Evolutionary conservation across 371 early-diverging fungal genomes (phyloP).

Genomic region (Capillidium rhysosporum): DNA sequence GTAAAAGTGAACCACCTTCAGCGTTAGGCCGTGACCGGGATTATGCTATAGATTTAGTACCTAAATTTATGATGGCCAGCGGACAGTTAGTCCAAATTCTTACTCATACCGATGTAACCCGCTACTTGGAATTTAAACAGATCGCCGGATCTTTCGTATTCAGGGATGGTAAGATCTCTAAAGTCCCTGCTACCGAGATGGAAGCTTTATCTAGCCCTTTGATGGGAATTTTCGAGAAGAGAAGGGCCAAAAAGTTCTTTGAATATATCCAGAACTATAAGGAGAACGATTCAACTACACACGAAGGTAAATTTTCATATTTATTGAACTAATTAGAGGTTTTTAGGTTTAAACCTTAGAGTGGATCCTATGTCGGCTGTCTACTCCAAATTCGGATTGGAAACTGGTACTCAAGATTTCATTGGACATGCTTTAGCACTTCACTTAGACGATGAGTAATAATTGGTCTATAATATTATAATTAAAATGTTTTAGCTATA

Average conservation of each 20-base stretch:
- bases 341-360: constrained; percentile 37
- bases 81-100: constrained; percentile 75
- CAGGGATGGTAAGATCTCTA: constrained; percentile 71
- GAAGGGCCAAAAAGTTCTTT: constrained; percentile 88
- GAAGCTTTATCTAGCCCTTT: constrained; percentile 79
- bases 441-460: constrained; percentile 65
- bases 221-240: constrained; percentile 93
- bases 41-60: constrained; percentile 96
- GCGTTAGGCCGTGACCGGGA: constrained; percentile 77
- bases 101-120: constrained; percentile 90
- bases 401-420: constrained; percentile 85
- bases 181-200: constrained; percentile 85
- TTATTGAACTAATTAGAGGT: not conserved
- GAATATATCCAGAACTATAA: constrained; percentile 82
- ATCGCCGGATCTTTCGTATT: constrained; percentile 93
- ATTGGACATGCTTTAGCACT: constrained; percentile 98
- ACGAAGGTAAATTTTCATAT: constrained; percentile 24
- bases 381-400: constrained; percentile 84
- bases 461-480: not conserved
- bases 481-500: constrained; percentile 29
- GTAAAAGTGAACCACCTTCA: constrained; percentile 39
- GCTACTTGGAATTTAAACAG: constrained; percentile 94
- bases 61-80: constrained; percentile 99
- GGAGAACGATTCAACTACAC: constrained; percentile 56
- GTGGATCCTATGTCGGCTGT: constrained; percentile 66